These are phyloP conservation scores for Botrytis cinerea DNA, from an alignment of 2,329 filamentous ascomycete species.

Conservation along the genomic window DNA sequence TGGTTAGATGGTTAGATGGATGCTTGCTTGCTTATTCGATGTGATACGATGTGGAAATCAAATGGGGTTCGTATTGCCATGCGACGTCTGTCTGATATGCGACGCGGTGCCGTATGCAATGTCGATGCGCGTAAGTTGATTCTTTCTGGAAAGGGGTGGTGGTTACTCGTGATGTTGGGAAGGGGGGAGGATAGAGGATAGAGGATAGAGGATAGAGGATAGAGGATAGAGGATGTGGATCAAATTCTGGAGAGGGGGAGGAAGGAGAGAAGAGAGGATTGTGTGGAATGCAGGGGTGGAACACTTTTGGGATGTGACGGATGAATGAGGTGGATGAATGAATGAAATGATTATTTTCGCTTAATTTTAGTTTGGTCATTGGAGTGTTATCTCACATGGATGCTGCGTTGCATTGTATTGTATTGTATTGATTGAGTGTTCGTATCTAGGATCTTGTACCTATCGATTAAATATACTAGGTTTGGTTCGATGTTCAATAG, in stretches of 20 bases:
- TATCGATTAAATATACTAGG: background rate
- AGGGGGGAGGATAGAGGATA: too few species aligned
- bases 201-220: too few species aligned
- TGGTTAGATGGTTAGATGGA: too few species aligned
- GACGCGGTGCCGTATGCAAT: background rate
- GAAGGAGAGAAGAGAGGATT: background rate
- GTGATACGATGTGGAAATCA: background rate
- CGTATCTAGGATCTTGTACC: background rate
- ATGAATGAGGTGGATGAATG: background rate
- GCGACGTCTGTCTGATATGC: background rate
- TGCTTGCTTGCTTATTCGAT: background rate
- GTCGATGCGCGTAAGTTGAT: background rate
- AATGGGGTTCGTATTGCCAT: background rate
- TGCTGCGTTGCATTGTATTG: background rate
- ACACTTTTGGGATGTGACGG: background rate
- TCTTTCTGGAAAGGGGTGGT: background rate
- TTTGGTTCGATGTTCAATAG: background rate
- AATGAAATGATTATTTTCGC: background rate
- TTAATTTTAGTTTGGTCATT: background rate
- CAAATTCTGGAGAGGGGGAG: background rate
- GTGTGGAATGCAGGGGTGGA: background rate
- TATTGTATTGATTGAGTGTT: background rate
- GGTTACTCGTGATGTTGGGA: background rate
- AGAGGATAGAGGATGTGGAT: background rate
- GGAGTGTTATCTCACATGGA: background rate